Base-by-base conservation (phyloP, 2,329 filamentous ascomycete genomes). In the Colletotrichum phormii region DNA sequence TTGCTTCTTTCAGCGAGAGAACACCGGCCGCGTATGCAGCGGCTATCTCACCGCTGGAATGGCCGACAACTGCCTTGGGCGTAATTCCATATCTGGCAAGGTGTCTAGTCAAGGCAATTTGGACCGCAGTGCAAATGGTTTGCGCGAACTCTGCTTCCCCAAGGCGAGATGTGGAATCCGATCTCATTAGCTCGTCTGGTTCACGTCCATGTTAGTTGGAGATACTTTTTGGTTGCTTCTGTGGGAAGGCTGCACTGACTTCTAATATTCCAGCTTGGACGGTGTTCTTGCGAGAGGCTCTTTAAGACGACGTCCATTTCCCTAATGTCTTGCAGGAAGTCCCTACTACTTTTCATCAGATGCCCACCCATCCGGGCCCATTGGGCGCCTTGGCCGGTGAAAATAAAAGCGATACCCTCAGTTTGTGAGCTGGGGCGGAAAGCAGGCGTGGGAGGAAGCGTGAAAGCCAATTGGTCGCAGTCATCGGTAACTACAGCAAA, bases 81-180 rank as follows among this genome's bases (percentile, higher is more conserved):
- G 57, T 57, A 3, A 86, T 71, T 0, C 74, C 75, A 64, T 78
- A 80, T 1, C 73, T 77, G 0, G 77, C 69, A 2, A 84, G 76
- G 0, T 84, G 76, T 5, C 84, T 76, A 1, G 81, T 82, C 1
- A 87, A 74, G 0, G 80, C 87, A 2, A 90, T 80, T 73, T 90
- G 89, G 0, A 91, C 54, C 0, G 88, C 87, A 0, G 88, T 89
- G 64, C 85, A 89, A 1, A 89, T 76, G 0, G 89, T 86, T 73
- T 90, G 88, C 0, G 85, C 75, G 42, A 79, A 71, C 15, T 76
- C 73, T 7, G 76, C 70, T 24, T 78, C 73, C 7, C 75, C 66
- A 11, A 80, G 64, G 1, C 64, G 68, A 49, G 75, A 76, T 0
- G 59, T 68, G 3, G 62, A 35, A 7, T 61, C 67, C 11, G 62